These are phyloP conservation scores for Edaphochlamys debaryana DNA, from an alignment of 139 green algal genomes.

Conservation along the genomic window DNA sequence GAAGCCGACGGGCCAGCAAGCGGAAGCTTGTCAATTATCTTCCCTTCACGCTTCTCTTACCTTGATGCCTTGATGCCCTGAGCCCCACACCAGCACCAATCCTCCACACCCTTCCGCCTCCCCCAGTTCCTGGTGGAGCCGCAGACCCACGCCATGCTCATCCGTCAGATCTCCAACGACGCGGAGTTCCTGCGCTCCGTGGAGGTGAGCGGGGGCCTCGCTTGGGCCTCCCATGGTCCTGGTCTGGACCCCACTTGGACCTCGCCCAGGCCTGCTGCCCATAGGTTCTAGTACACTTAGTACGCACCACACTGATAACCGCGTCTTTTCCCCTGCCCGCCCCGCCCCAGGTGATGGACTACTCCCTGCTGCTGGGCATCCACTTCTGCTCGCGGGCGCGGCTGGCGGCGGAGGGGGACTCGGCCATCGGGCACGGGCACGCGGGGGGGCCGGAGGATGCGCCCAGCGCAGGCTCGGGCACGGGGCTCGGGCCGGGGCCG, in stretches of 20 bases:
- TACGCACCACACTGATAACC: no score
- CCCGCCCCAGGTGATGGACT: slow-evolving; percentile 91
- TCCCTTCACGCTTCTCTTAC: no score
- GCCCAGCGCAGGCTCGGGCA: not conserved
- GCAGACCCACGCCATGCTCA: slow-evolving; percentile 35
- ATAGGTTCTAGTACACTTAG: no score
- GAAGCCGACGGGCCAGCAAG: not conserved
- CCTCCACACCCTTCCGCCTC: no score
- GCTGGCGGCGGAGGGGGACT: not conserved
- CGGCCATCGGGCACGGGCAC: no score
- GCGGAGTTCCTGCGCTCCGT: slow-evolving; percentile 59
- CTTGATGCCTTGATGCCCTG: no score
- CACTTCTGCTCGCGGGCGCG: slow-evolving; percentile 63
- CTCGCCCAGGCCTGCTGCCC: no score
- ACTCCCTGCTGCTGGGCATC: slow-evolving; percentile 92
- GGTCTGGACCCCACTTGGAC: no score
- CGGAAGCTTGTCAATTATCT: not conserved
- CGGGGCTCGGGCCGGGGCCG: no score
- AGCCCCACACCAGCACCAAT: no score
- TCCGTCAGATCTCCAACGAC: slow-evolving; percentile 20
- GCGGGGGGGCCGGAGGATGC: not conserved
- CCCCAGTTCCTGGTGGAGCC: slow-evolving; percentile 34
- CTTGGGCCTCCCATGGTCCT: no score
- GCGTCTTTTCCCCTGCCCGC: no score
- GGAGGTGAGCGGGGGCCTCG: slow-evolving; percentile 24